Evolutionary conservation across 2,329 filamentous ascomycete genomes (phyloP), one percentile per base, ranked within the genome.

Genomic region (Fusarium anthophilum): DNA sequence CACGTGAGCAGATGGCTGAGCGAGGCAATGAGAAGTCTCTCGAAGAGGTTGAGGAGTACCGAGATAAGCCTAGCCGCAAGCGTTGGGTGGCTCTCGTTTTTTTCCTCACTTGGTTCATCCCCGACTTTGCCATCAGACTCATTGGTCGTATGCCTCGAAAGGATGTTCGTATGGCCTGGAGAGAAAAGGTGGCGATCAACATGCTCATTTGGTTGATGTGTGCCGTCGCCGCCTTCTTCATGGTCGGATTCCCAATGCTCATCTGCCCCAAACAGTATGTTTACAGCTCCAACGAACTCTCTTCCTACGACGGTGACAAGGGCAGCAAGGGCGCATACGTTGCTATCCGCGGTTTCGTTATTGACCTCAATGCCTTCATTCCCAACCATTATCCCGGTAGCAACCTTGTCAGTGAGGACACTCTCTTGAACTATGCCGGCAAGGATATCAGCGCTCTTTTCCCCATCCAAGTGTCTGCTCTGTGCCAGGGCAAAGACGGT

Each of bases 161-260:
- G 81, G 96, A 99, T 81, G 91, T 99, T 14, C 93, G 95, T 30
- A 88, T 93, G 81, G 96, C 96, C 2, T 99, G 96, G 96, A 90
- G 96, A 80, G 96, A 99, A 82, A 99, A 99, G 87, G 82, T 99
- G 67, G 96, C 96, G 61, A 99, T 99, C 88, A 99, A 99, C 86
- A 87, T 99, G 82, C 89, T 98, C 80, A 99, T 99, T 81, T 99
- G 97, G 96, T 85, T 96, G 65, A 90, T 89, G 80, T 98, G 96
- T 84, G 86, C 85, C 22, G 83, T 93, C 55, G 91, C 94, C 35
- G 89, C 93, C 63, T 99, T 99, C 86, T 93, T 99, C 87, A 94
- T 98, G 79, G 88, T 98, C 69, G 88, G 91, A 63, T 97, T 99
- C 80, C 97, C 97, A 2, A 85, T 88, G 75, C 84, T 98, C 73